Conservation (phyloP, 179 eudicot species). For the Drosera spatulata region DNA sequence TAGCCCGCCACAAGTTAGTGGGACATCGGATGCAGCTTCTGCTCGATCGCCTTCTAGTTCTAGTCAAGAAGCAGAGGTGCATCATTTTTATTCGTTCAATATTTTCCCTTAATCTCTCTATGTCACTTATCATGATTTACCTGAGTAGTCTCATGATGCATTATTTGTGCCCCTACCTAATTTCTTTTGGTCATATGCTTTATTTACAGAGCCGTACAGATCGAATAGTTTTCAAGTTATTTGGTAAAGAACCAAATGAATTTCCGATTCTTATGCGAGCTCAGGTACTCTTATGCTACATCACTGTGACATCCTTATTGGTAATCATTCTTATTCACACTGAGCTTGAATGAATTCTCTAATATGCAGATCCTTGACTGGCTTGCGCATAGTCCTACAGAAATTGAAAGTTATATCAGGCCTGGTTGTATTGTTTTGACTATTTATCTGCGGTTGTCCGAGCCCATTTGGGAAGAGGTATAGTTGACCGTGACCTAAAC, state of each 20-base stretch:
- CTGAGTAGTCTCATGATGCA: not conserved
- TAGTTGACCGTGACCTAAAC: not conserved
- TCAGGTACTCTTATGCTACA: constrained; percentile 21
- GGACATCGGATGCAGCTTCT: constrained; percentile 61
- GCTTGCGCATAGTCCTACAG: constrained; percentile 48
- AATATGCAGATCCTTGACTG: constrained; percentile 37
- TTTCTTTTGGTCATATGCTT: too few species aligned
- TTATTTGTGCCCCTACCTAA: too few species aligned
- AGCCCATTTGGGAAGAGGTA: constrained; percentile 50
- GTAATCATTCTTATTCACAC: not conserved
- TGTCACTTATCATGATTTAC: not conserved
- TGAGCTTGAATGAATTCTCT: constrained; percentile 9
- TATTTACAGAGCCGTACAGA: constrained; percentile 36
- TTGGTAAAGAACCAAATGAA: constrained; percentile 54
- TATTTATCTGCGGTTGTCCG: constrained; percentile 33
- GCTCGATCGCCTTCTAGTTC: constrained; percentile 78
- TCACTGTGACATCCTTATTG: not conserved
- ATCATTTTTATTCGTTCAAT: not conserved
- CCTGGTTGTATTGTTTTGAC: constrained; percentile 49
- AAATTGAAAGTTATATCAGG: constrained; percentile 48
- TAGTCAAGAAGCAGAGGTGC: constrained; percentile 84
- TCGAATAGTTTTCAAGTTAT: constrained; percentile 47
- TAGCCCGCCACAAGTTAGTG: constrained; percentile 69
- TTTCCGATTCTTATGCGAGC: constrained; percentile 36
- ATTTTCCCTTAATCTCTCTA: not conserved